Evolutionary conservation across 176 grass and related monocot species (phyloP), one percentile per base, ranked within the genome.

Genomic region (Musa itinerans): DNA sequence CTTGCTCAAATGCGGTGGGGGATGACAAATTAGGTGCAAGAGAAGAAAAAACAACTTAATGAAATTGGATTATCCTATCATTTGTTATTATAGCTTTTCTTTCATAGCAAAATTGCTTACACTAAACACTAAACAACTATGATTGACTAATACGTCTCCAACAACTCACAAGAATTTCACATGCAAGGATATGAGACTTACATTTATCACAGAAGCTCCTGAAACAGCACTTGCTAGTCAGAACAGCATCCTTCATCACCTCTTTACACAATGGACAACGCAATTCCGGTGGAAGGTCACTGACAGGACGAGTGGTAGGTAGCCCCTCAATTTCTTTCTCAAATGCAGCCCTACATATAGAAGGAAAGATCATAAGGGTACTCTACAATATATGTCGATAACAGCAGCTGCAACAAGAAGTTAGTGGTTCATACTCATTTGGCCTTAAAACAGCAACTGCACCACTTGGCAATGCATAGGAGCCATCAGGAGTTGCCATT

Each of bases 221-320:
- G 86, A 96, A 96, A 78, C 92, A 96, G 76, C 92, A 96, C 84
- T 96, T 96, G 89, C 92, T 96, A 71, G 87, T 92, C 73, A 96
- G 79, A 73, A 96, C 92, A 48, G 92, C 89, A 82, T 96, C 92
- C 79, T 96, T 96, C 89, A 96, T 96, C 74, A 92, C 89, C 84
- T 90, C 87, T 81, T 93, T 98, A 84, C 90, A 99, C 72, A 99
- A 80, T 55, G 95, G 91, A 76, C 95, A 99, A 29, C 50, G 88
- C 75, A 94, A 65, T 82, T 99, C 87, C 17, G 84, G 88, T 67
- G 95, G 95, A 85, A 99, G 82, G 83, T 94, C 86, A 78, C 83
- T 81, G 34, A 88, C 65, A 81, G 78, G 74, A 11, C 77, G 83
- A 24, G 80, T 84, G 68, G 86, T 91, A 10, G 94, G 86, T 54